Base-by-base conservation (phyloP, 208 protist genomes). In the Porcisia deanei region DNA sequence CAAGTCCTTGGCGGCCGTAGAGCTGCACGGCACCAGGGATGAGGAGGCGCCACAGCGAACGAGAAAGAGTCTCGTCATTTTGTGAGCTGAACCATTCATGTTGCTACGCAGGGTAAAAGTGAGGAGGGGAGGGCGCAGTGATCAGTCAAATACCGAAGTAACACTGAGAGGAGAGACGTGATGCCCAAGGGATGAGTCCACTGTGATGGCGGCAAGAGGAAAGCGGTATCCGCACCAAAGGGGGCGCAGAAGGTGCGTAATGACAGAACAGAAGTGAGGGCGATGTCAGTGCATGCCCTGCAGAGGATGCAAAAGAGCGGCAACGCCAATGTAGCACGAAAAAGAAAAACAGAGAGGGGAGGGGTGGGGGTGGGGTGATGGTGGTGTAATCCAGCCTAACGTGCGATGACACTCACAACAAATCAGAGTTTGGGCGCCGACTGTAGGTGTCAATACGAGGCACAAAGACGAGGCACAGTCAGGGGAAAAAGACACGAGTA, bases 31-130 rank as follows among this genome's bases (percentile, higher is more conserved):
- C 25, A 2, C 30, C 18, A 4, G 25, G 1, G 39, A 52, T 34
- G 66, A 12, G 16, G 52, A 60, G 1, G 30, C 9, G 34, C 20
- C 67, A 37, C 67, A 49, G 49, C 20, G 67, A 41, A 72, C 67
- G 52, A 72, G 52, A 22, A 72, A 72, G 16, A 72, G 47, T 16
- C 67, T 55, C 67, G 67, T 72, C 67, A 39, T 3, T 14, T 25
- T 8, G 34, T 37, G 8, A 20, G 20, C 49, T 43, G 67, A 25
- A 16, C 25, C 18, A 18, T 18, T 43, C 25, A 41, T 57, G 8
- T n/a, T n/a, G 16, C 12, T 14, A 12, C 66, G 22, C 10, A 71
- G 2, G 1, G 22, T 34, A 66, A 20, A 25, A 30, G 5, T 45
- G 6, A 10, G 45, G 57, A n/a, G 25, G 57, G 57, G 16, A 9